These are phyloP conservation scores for Heimioporus sp. DNA, from an alignment of 768 basidiomycete species.

Conservation along the genomic window DNA sequence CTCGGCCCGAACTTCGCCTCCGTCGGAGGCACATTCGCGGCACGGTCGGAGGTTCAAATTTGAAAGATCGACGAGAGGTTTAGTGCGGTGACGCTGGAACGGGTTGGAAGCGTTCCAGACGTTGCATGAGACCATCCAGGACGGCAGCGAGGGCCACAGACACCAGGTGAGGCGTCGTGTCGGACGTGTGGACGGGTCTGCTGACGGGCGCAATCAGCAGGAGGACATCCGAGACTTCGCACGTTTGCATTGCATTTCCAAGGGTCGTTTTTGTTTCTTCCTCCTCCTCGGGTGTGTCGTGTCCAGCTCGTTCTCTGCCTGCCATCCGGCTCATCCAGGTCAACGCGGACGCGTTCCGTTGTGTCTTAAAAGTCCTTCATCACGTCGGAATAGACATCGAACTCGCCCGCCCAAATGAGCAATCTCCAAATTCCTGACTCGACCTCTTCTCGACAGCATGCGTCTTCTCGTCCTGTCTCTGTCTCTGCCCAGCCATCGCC, in stretches of 20 bases:
- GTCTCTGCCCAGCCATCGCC: slow-evolving; percentile 54
- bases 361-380: too few relatives aligned
- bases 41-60: slow-evolving; percentile 16
- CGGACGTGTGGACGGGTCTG: neutral
- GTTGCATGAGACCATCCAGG: neutral
- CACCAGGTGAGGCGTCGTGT: slow-evolving; percentile 4
- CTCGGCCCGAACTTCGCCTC: slow-evolving; percentile 20
- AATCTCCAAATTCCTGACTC: slow-evolving; percentile 47
- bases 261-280: slow-evolving; percentile 3
- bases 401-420: slow-evolving; percentile 18
- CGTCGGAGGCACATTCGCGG: slow-evolving; percentile 14
- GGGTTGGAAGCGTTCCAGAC: neutral
- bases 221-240: slow-evolving; percentile 22
- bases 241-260: slow-evolving; percentile 15
- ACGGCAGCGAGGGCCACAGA: neutral
- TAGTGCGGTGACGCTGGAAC: neutral
- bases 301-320: too few relatives aligned
- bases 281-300: neutral
- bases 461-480: slow-evolving; percentile 53
- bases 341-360: too few relatives aligned
- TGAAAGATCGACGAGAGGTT: slow-evolving; percentile 11
- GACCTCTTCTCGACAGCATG: slow-evolving; percentile 44
- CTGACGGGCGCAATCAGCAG: slow-evolving; percentile 7
- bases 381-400: too few relatives aligned
- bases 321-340: too few relatives aligned